Evolutionary conservation across 768 basidiomycete genomes (phyloP).

Genomic region (Kondoa malvinella): DNA sequence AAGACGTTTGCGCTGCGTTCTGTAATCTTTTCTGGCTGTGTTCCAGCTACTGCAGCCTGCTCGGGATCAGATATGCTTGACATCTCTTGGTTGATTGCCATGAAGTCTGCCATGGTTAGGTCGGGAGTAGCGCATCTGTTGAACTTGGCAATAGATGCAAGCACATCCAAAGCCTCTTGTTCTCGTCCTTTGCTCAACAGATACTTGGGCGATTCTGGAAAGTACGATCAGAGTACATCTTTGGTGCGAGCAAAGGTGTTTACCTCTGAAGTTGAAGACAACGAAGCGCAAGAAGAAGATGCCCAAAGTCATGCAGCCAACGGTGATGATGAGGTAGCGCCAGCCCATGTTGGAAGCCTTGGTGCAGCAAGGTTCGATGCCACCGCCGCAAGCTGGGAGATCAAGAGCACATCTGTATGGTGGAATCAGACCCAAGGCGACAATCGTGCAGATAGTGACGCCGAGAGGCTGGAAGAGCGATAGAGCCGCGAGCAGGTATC

Average conservation of each 20-base stretch:
- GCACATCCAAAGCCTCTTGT: slow-evolving; percentile 32
- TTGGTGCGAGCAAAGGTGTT: not conserved
- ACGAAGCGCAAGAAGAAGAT: slow-evolving; percentile 34
- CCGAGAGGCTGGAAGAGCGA: slow-evolving; percentile 36
- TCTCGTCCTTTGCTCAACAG: slow-evolving; percentile 33
- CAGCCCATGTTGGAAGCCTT: slow-evolving; percentile 33
- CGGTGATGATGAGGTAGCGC: slow-evolving; percentile 31
- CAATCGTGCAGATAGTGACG: slow-evolving; percentile 30
- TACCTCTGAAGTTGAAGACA: slow-evolving; percentile 31
- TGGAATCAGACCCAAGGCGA: slow-evolving; percentile 30
- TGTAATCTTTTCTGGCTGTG: slow-evolving; percentile 7
- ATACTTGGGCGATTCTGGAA: slow-evolving; percentile 34
- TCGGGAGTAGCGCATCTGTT: slow-evolving; percentile 30
- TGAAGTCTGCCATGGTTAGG: slow-evolving; percentile 32
- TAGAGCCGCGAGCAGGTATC: slow-evolving; percentile 31
- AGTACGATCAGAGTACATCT: not conserved
- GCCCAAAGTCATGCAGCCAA: slow-evolving; percentile 31
- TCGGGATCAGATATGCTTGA: slow-evolving; percentile 18
- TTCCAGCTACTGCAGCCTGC: slow-evolving; percentile 10
- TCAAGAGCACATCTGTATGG: slow-evolving; percentile 10
- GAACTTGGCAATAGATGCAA: slow-evolving; percentile 34
- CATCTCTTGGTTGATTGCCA: slow-evolving; percentile 28
- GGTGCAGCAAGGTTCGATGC: slow-evolving; percentile 30
- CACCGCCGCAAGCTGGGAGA: slow-evolving; percentile 8
- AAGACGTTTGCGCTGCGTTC: slow-evolving; percentile 21